A percentile compares a stretch with the other conserved stretches of the same genome.
Evolutionary conservation across 2,329 filamentous ascomycete species (phyloP).

Genomic region (Dothideomycetes sp.): DNA sequence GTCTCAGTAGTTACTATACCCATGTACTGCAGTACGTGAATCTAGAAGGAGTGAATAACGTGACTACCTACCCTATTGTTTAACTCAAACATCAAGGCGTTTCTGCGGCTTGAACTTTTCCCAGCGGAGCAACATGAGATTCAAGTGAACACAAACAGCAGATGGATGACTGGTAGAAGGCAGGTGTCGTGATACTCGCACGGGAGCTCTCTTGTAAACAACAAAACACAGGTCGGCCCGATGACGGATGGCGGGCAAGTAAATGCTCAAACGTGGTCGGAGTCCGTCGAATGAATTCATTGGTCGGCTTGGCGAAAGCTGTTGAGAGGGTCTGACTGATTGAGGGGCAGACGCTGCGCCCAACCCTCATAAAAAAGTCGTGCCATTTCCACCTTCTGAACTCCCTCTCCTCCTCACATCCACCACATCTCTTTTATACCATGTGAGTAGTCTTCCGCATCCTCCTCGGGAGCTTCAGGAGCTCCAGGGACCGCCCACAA

Average conservation of each 20-base stretch:
- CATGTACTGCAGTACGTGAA: too few relatives aligned
- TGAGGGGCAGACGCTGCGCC: conserved; percentile 8
- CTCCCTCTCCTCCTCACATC: conserved; percentile 4
- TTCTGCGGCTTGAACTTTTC: not conserved
- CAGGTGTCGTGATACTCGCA: not conserved
- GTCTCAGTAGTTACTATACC: too few relatives aligned
- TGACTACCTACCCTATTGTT: too few relatives aligned
- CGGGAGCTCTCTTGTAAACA: too few relatives aligned
- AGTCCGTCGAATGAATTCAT: not conserved
- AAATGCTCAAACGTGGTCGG: not conserved
- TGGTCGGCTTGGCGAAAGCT: conserved; percentile 4
- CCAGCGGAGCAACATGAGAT: not conserved
- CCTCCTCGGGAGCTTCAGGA: conserved; percentile 8
- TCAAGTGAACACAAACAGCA: too few relatives aligned
- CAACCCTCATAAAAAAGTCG: conserved; percentile 7
- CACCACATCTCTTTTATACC: conserved; percentile 5
- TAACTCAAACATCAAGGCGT: conserved; percentile 1
- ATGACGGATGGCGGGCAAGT: not conserved
- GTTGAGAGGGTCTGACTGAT: conserved; percentile 7
- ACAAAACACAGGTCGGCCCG: conserved; percentile 4
- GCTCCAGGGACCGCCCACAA: not conserved
- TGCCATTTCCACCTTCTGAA: not conserved
- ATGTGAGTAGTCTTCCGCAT: not conserved
- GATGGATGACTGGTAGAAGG: not conserved
- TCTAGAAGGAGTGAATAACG: too few relatives aligned